These are phyloP conservation scores for Guillardia theta DNA, from an alignment of 78 protist genomes.

Conservation along the genomic window DNA sequence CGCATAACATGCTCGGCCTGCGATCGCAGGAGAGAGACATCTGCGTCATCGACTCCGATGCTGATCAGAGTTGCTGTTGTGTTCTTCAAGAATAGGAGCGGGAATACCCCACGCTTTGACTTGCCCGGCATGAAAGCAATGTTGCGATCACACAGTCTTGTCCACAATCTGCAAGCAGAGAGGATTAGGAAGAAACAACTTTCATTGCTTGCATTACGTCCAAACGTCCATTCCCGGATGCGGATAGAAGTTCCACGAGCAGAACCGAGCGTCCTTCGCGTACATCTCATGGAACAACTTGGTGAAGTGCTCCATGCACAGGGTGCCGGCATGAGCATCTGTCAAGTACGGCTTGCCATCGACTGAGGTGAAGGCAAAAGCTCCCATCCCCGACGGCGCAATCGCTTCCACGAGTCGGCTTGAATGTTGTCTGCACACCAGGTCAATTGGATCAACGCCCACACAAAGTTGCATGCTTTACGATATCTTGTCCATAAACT, in stretches of 20 bases:
- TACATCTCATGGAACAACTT: neutral
- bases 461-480: neutral
- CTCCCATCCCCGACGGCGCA: neutral
- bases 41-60: neutral
- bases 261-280: neutral
- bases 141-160: neutral
- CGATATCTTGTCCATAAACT: neutral
- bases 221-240: neutral
- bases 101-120: neutral
- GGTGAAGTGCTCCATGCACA: constrained; percentile 2
- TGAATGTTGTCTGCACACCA: neutral
- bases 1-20: neutral
- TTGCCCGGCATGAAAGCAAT: neutral
- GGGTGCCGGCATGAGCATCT: neutral
- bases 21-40: neutral
- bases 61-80: neutral
- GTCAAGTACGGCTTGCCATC: neutral
- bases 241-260: neutral
- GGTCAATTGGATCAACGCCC: neutral
- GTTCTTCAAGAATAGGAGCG: neutral
- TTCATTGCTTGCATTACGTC: neutral
- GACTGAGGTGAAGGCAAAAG: neutral
- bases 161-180: neutral
- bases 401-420: neutral
- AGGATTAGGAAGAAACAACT: neutral